phyloP scores from a whole-genome alignment of 768 basidiomycete species.

The Boletus barrowsii region DNA sequence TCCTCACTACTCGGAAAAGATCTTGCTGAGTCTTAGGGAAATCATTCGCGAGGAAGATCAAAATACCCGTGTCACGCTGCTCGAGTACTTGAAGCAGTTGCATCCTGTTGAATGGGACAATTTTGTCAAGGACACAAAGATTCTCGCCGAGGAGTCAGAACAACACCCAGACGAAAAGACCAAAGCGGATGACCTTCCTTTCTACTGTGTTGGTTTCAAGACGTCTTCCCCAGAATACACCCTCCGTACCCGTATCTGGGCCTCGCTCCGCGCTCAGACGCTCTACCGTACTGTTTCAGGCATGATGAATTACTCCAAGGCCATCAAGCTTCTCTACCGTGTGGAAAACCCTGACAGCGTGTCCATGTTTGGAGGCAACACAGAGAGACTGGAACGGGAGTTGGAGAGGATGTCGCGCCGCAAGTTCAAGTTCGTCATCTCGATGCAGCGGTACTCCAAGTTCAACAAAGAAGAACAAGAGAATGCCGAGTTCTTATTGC shows the following conservation, averaged over 20 bases:
- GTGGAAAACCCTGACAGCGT: slow-evolving; percentile 99
- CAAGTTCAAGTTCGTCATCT: slow-evolving; percentile 97
- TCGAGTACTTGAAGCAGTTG: slow-evolving; percentile 97
- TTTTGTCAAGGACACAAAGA: slow-evolving; percentile 99
- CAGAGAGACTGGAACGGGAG: slow-evolving; percentile 92
- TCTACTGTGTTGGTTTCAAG: slow-evolving; percentile 99
- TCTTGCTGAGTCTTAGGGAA: slow-evolving; percentile 91
- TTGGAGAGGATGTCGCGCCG: slow-evolving; percentile 94
- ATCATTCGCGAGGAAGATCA: slow-evolving; percentile 98
- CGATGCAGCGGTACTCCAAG: slow-evolving; percentile 98
- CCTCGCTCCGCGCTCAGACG: slow-evolving; percentile 95
- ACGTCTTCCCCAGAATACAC: slow-evolving; percentile 98
- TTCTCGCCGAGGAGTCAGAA: slow-evolving; percentile 87
- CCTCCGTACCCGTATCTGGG: slow-evolving; percentile 98
- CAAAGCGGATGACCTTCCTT: slow-evolving; percentile 91
- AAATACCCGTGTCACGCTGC: slow-evolving; percentile 91
- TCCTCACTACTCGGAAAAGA: slow-evolving; percentile 99
- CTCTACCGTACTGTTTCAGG: slow-evolving; percentile 98
- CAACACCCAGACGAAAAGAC: slow-evolving; percentile 68
- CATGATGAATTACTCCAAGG: slow-evolving; percentile 99
- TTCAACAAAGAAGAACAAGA: slow-evolving; percentile 99
- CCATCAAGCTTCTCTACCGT: slow-evolving; percentile 97
- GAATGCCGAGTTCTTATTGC: slow-evolving; percentile 95
- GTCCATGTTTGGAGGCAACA: slow-evolving; percentile 93
- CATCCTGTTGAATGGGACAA: slow-evolving; percentile 99